A percentile compares a stretch with the other conserved stretches of the same genome.
These are phyloP conservation scores for Delonix regia DNA, from an alignment of 306 rosid genomes.

Conservation along the genomic window DNA sequence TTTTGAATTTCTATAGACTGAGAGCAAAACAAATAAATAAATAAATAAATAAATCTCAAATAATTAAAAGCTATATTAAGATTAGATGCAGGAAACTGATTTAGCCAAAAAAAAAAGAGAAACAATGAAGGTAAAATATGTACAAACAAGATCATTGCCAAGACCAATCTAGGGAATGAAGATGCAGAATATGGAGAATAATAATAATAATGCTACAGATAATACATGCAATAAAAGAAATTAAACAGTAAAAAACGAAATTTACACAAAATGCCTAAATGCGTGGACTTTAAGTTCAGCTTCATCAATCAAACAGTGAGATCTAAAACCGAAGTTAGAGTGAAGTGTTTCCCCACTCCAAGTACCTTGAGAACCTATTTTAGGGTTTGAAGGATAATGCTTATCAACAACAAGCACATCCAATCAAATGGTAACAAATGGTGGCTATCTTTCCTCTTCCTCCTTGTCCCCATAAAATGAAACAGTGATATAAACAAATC, in stretches of 20 bases:
- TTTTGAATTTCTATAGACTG: constrained; percentile 96
- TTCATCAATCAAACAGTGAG: constrained; percentile 22
- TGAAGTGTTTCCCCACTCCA: constrained; percentile 21
- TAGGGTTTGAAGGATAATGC: neutral
- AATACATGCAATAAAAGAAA: constrained; percentile 1
- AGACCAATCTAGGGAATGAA: constrained; percentile 5
- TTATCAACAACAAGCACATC: constrained; percentile 18
- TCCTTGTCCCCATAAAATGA: constrained; percentile 8
- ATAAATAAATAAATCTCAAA: neutral
- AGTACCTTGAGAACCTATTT: constrained; percentile 30
- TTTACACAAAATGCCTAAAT: constrained; percentile 7
- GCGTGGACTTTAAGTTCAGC: constrained; percentile 13
- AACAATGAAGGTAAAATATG: neutral
- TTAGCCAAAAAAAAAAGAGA: neutral
- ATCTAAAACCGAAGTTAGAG: constrained; percentile 4
- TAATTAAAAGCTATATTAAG: neutral
- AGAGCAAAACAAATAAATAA: neutral
- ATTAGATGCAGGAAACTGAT: neutral
- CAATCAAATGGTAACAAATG: constrained; percentile 1
- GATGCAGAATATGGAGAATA: neutral
- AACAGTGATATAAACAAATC: constrained; percentile 3
- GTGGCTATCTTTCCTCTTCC: neutral
- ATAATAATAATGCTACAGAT: constrained; percentile 4
- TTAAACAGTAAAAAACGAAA: constrained; percentile 2
- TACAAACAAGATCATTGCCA: neutral